A percentile compares a stretch with the other conserved stretches of the same genome.
Conservation (phyloP, 768 basidiomycete species). For the Asterophora lycoperdoides region DNA sequence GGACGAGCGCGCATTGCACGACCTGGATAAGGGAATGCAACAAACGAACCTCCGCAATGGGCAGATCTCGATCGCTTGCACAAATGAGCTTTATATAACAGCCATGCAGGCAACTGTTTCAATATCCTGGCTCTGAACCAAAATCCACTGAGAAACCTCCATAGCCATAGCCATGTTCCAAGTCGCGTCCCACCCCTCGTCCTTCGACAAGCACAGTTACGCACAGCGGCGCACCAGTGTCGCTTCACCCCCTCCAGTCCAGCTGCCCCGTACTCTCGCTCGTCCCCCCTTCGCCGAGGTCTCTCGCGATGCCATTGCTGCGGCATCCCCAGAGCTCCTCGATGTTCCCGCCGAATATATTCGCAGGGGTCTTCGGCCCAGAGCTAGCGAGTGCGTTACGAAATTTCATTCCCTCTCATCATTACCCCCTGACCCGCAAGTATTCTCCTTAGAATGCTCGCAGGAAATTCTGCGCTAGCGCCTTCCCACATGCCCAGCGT, state of each 20-base stretch:
- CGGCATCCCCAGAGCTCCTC: constrained; percentile 64
- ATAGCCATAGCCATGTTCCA: constrained; percentile 37
- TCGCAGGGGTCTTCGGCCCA: constrained; percentile 50
- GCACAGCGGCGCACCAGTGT: constrained; percentile 27
- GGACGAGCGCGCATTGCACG: constrained; percentile 16
- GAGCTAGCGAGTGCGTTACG: constrained; percentile 40
- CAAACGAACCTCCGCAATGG: constrained; percentile 37
- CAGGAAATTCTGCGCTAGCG: constrained; percentile 48
- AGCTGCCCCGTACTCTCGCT: constrained; percentile 68
- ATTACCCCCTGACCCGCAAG: constrained; percentile 7
- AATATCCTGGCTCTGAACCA: constrained; percentile 8
- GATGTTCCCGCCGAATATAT: constrained; percentile 68
- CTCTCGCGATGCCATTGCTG: constrained; percentile 51
- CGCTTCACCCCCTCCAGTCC: constrained; percentile 33
- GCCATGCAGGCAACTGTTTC: too few relatives aligned
- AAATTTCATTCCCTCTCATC: constrained; percentile 16
- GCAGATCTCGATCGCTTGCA: constrained; percentile 31
- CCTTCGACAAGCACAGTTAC: constrained; percentile 37
- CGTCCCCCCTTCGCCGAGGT: constrained; percentile 59
- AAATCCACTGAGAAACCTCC: constrained; percentile 5
- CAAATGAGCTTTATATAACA: constrained; percentile 26
- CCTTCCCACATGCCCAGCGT: constrained; percentile 58
- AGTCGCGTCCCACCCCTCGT: constrained; percentile 40
- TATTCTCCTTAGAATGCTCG: constrained; percentile 43
- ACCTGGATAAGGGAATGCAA: constrained; percentile 25